Evolutionary conservation across 73 alveolate genomes (phyloP).

Genomic region (Urostyla sp.): DNA sequence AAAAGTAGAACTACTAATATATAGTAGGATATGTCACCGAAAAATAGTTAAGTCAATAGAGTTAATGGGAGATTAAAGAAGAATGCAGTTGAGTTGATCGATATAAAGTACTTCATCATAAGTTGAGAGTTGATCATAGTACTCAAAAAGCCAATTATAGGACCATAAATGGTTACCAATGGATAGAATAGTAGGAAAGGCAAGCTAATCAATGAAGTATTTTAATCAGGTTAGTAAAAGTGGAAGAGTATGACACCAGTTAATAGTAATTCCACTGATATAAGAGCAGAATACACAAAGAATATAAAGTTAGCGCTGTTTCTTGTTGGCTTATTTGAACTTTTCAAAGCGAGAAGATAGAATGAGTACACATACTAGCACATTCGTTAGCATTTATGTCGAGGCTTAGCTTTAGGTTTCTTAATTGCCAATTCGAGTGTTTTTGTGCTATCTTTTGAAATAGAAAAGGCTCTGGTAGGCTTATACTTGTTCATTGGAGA

Average conservation of each 20-base stretch:
- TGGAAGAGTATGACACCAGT: too few species aligned
- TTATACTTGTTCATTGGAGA: not conserved
- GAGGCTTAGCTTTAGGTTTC: not conserved
- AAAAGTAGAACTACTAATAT: not conserved
- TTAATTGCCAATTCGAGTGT: slow-evolving; percentile 7
- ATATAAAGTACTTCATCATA: slow-evolving; percentile 2
- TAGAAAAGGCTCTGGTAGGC: slow-evolving; percentile 38
- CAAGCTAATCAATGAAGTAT: too few species aligned
- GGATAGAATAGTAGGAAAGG: too few species aligned
- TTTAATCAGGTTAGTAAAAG: too few species aligned
- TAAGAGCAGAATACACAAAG: slow-evolving; percentile 12
- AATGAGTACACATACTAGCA: not conserved
- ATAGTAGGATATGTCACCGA: not conserved
- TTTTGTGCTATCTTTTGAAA: slow-evolving; percentile 5
- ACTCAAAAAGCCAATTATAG: too few species aligned
- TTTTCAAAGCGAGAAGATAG: not conserved
- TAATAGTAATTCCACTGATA: slow-evolving; percentile 6
- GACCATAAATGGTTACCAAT: too few species aligned
- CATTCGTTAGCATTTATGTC: not conserved
- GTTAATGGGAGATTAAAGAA: slow-evolving; percentile 28
- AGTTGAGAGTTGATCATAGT: not conserved
- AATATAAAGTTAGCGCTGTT: not conserved
- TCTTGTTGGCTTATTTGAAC: slow-evolving; percentile 33
- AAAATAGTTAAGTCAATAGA: not conserved
- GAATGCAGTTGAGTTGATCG: not conserved